Percentiles rank a stretch among this genome's conserved stretches.
Conservation (phyloP, 768 basidiomycete species). For the Phaffia australis region DNA sequence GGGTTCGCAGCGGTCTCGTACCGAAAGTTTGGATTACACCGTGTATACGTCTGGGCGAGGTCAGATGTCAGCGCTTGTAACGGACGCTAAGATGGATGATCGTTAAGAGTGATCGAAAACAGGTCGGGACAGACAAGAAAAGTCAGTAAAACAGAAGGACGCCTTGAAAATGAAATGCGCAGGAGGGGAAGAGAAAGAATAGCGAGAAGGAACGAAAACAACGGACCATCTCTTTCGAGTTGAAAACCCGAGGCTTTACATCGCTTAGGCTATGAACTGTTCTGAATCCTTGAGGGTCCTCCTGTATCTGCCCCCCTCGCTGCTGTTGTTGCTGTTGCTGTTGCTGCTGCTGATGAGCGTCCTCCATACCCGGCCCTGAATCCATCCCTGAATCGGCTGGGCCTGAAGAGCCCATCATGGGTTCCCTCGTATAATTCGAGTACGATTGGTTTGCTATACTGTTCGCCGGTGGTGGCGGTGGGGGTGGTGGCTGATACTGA, state of each 20-base stretch:
- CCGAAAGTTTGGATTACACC: slow-evolving; percentile 88
- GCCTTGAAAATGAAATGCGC: not conserved
- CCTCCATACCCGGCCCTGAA: not conserved
- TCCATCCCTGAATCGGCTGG: no score
- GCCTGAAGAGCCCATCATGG: not conserved
- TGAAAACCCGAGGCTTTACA: no score
- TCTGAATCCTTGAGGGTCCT: not conserved
- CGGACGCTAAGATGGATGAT: slow-evolving; percentile 39
- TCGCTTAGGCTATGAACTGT: no score
- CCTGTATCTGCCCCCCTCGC: not conserved
- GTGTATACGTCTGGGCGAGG: slow-evolving; percentile 79
- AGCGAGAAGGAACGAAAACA: not conserved
- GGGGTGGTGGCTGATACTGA: not conserved
- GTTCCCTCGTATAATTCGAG: slow-evolving; percentile 1
- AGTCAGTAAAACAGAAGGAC: no score
- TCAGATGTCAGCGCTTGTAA: slow-evolving; percentile 66
- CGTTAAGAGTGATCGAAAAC: not conserved
- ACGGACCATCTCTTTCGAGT: no score
- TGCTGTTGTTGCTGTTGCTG: slow-evolving; percentile 12
- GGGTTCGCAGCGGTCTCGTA: slow-evolving; percentile 95
- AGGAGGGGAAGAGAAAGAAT: not conserved
- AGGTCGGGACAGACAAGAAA: not conserved
- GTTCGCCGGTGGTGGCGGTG: not conserved
- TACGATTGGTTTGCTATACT: slow-evolving; percentile 11
- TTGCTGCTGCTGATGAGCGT: not conserved